Base-by-base conservation (phyloP, 345 rosid species). In the Populus deltoides region DNA sequence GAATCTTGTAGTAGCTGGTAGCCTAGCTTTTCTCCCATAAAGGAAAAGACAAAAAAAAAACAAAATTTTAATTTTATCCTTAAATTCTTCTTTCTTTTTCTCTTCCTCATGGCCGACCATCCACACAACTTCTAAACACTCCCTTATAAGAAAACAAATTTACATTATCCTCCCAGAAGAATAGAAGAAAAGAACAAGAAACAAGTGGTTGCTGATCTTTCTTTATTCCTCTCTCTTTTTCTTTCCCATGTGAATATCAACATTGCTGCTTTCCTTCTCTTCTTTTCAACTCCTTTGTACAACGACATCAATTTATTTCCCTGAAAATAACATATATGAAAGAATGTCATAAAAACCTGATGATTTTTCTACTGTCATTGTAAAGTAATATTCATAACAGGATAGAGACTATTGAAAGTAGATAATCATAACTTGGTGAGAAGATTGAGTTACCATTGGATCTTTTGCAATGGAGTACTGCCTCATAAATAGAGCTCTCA, bases 401-500 rank as follows among this genome's bases (percentile, higher is more conserved):
- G 31, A 22, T 22, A 2, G 35, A 51, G 68, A 68, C 17, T 39
- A 17, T 57, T 24, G 25, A 55, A 25, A 31, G 53, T 47, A 8
- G 53, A 39, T 29, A 9, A 35, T 49, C 38, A 67, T n/a, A 75
- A 43, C 20, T 17, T 15, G 33, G 24, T 29, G 68, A 73, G 68
- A 73, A 68, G 18, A 55, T 69, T 7, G 53, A 59, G 80, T 35
- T 85, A 87, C 97, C 98, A 22, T 89, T 85, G 39, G 99, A 95
- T 89, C 88, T 89, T 78, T 95, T 93, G 91, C 99, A 95, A 84
- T 95, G 99, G 62, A 93, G 94, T 77, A 95, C 99, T 4, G 98
- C 99, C 76, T 95, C 99, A 65, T 93, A 85, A 43, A 93, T 95
- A 27, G 99, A 93, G 86, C 91, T 90, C 74, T 93, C 98, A 0